A percentile compares a stretch with the other conserved stretches of the same genome.
Evolutionary conservation across 805 yeast species (phyloP).

Genomic region (Gaillardinia entomophila): DNA sequence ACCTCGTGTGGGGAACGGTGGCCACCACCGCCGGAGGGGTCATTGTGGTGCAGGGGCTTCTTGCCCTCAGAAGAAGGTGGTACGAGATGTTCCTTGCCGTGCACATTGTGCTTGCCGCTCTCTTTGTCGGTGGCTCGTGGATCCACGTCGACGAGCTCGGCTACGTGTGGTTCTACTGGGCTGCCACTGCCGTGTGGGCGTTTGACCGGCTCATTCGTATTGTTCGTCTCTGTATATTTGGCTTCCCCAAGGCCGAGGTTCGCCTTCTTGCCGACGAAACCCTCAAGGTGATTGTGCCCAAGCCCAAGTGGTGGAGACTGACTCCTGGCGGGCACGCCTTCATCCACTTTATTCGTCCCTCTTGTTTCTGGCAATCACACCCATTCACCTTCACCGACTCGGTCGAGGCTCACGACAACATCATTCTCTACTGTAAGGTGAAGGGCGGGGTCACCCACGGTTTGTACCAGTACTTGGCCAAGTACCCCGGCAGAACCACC

Average conservation of each 20-base stretch:
- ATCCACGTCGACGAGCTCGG: conserved; percentile 5
- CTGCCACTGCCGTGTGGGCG: conserved; percentile 17
- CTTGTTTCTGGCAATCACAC: conserved; percentile 27
- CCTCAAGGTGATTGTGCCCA: conserved; percentile 15
- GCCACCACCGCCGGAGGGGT: conserved; percentile 31
- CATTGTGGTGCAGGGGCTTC: conserved; percentile 22
- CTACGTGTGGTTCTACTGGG: conserved; percentile 9
- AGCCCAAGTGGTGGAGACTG: conserved; percentile 17
- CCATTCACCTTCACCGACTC: conserved; percentile 21
- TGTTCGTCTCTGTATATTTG: conserved; percentile 15
- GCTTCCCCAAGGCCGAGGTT: conserved; percentile 17
- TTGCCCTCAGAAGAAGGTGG: conserved; percentile 13
- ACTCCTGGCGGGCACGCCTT: conserved; percentile 20
- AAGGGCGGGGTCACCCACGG: conserved; percentile 22
- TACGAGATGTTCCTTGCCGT: conserved; percentile 17
- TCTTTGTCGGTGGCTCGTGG: conserved; percentile 16
- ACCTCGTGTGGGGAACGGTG: conserved; percentile 27
- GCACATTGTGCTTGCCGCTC: conserved; percentile 16
- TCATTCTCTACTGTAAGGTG: conserved; percentile 18
- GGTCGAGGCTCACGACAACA: conserved; percentile 7
- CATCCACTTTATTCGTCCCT: conserved; percentile 18
- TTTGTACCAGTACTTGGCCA: conserved; percentile 25
- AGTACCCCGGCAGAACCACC: conserved; percentile 26
- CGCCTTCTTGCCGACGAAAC: conserved; percentile 19
- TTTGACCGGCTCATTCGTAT: conserved; percentile 17